These are phyloP conservation scores for Echium plantagineum DNA, from an alignment of 257 asterid genomes.

Conservation along the genomic window DNA sequence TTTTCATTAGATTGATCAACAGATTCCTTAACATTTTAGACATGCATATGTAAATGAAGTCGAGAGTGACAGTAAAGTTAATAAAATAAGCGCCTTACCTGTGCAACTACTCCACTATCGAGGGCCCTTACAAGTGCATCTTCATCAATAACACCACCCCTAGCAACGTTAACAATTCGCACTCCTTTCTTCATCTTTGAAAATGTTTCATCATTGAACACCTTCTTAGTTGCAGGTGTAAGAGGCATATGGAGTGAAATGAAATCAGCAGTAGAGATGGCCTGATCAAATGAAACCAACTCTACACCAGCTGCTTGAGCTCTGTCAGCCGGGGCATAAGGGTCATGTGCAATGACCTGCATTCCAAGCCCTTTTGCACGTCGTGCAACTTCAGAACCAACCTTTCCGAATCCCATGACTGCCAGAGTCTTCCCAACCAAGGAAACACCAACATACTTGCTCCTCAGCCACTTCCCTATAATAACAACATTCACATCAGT, in stretches of 20 bases:
- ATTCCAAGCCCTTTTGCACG: conserved; percentile 97
- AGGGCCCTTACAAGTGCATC: conserved; percentile 91
- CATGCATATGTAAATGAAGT: neutral
- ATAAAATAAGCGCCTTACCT: conserved; percentile 28
- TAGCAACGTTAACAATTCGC: conserved; percentile 65
- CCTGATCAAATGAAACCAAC: conserved; percentile 76
- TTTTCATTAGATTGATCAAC: too few relatives aligned
- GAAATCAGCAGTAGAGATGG: conserved; percentile 70
- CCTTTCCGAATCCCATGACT: conserved; percentile 94
- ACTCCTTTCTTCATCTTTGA: conserved; percentile 88
- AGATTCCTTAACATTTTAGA: neutral
- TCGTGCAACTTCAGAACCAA: conserved; percentile 58
- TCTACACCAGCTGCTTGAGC: conserved; percentile 93
- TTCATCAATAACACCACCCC: conserved; percentile 96
- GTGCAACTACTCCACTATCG: conserved; percentile 79
- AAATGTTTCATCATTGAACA: conserved; percentile 77
- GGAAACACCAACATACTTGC: conserved; percentile 64
- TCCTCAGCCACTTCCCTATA: conserved; percentile 79
- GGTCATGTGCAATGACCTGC: conserved; percentile 89
- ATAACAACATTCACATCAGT: neutral
- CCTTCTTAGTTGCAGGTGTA: conserved; percentile 68
- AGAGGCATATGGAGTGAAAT: conserved; percentile 98
- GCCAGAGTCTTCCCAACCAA: conserved; percentile 91
- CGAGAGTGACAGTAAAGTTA: neutral
- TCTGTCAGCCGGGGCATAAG: conserved; percentile 95